Conservation (phyloP, 345 rosid species). For the Arabidopsis arenosa region DNA sequence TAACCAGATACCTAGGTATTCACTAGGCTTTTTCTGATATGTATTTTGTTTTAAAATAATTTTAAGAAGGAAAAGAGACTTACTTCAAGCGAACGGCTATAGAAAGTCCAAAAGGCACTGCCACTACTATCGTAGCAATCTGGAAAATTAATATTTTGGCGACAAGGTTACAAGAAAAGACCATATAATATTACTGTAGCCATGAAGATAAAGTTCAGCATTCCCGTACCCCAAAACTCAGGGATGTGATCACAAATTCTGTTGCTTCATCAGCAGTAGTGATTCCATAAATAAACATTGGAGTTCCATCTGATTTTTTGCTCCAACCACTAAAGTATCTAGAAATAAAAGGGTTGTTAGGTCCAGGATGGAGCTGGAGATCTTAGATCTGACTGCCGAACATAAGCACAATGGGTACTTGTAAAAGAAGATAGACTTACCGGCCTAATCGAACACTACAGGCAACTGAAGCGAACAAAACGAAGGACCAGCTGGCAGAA, state of each 20-base stretch:
- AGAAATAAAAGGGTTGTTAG: slow-evolving; percentile 11
- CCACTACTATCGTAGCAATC: slow-evolving; percentile 86
- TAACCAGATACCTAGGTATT: background rate
- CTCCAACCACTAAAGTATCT: slow-evolving; percentile 77
- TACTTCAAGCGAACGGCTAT: slow-evolving; percentile 89
- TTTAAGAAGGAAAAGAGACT: slow-evolving; percentile 39
- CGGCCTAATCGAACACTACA: slow-evolving; percentile 62
- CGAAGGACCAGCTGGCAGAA: slow-evolving; percentile 69
- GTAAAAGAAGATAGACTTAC: slow-evolving; percentile 46
- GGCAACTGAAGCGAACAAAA: slow-evolving; percentile 61
- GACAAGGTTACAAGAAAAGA: slow-evolving; percentile 14
- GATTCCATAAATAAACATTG: slow-evolving; percentile 56
- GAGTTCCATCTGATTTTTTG: slow-evolving; percentile 53
- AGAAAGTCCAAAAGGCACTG: slow-evolving; percentile 89
- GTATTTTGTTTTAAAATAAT: background rate
- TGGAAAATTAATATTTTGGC: slow-evolving; percentile 45
- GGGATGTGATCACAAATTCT: slow-evolving; percentile 64
- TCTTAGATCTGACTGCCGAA: slow-evolving; percentile 10
- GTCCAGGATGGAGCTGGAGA: slow-evolving; percentile 21
- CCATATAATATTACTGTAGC: background rate
- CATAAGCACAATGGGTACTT: background rate
- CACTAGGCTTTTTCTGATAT: slow-evolving; percentile 2
- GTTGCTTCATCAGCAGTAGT: slow-evolving; percentile 53
- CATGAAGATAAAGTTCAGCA: slow-evolving; percentile 1
- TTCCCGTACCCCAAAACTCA: slow-evolving; percentile 70